Conservation (phyloP, 768 basidiomycete genomes). For the Mrakia hoshinonis region DNA sequence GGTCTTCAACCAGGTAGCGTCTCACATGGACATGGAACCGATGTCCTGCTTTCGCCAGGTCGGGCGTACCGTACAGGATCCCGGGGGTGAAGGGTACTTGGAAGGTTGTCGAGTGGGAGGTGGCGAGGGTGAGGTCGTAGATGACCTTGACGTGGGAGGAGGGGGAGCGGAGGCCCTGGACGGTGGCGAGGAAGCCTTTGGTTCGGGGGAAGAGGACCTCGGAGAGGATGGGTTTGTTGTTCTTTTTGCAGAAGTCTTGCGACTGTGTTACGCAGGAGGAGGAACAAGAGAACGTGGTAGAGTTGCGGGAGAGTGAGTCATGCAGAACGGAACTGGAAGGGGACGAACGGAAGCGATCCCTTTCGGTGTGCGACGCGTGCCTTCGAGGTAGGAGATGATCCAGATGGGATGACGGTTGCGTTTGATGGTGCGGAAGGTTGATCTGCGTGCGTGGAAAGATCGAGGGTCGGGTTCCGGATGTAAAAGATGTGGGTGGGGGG, state of each 20-base stretch:
- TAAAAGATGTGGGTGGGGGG: no score
- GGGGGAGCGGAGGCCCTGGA: background rate
- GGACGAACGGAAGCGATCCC: constrained; percentile 1
- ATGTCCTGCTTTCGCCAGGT: background rate
- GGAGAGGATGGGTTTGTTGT: constrained; percentile 2
- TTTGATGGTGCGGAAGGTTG: constrained; percentile 4
- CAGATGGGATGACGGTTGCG: background rate
- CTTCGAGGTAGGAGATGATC: constrained; percentile 19
- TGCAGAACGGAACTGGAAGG: background rate
- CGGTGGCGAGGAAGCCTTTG: constrained; percentile 4
- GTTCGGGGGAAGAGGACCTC: constrained; percentile 4
- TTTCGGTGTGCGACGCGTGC: background rate
- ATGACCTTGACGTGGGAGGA: constrained; percentile 13
- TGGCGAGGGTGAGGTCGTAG: constrained; percentile 8
- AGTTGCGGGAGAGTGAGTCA: background rate
- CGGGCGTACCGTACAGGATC: background rate
- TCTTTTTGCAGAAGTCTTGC: constrained; percentile 9
- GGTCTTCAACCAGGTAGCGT: background rate
- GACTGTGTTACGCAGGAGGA: background rate
- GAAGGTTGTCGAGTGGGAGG: background rate
- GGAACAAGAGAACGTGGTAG: background rate
- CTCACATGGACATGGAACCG: constrained; percentile 6
- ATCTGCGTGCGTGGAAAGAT: background rate
- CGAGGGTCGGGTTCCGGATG: background rate
- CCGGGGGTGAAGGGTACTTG: background rate